Evolutionary conservation across 2,329 filamentous ascomycete genomes (phyloP).

Genomic region (Coniochaeta ligniaria): DNA sequence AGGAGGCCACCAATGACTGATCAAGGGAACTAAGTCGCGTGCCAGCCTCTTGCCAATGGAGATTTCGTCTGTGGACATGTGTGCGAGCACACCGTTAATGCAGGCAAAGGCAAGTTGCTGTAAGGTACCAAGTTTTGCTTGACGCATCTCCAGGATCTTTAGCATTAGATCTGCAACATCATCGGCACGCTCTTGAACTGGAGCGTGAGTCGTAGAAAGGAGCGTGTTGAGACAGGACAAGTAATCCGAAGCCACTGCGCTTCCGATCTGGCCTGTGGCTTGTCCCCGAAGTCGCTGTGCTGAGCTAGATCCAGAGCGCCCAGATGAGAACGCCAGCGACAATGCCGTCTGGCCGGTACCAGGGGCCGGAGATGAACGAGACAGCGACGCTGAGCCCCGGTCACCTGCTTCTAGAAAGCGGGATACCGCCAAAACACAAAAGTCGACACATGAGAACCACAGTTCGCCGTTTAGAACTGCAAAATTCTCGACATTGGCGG

Average conservation of each 20-base stretch:
- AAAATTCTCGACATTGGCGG: constrained; percentile 75
- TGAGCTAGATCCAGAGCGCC: constrained; percentile 18
- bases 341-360: constrained; percentile 20
- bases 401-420: constrained; percentile 38
- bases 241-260: constrained; percentile 40
- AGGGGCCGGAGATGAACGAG: constrained; percentile 41
- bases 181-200: constrained; percentile 48
- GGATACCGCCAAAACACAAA: constrained; percentile 60
- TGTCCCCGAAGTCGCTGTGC: constrained; percentile 16
- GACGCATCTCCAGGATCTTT: constrained; percentile 53
- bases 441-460: constrained; percentile 64
- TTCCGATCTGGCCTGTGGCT: constrained; percentile 13
- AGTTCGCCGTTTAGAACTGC: constrained; percentile 44
- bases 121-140: constrained; percentile 51
- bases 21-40: constrained; percentile 58
- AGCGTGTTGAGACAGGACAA: constrained; percentile 61
- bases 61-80: constrained; percentile 61
- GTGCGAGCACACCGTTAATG: constrained; percentile 64
- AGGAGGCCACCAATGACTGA: constrained; percentile 71
- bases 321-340: constrained; percentile 20
- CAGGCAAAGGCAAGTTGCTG: constrained; percentile 69
- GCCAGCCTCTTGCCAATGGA: constrained; percentile 53
- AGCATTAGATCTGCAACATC: constrained; percentile 49
- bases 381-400: constrained; percentile 21
- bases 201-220: constrained; percentile 59